Conservation (phyloP, 2,329 filamentous ascomycete genomes). For the Aspergillus proliferans region DNA sequence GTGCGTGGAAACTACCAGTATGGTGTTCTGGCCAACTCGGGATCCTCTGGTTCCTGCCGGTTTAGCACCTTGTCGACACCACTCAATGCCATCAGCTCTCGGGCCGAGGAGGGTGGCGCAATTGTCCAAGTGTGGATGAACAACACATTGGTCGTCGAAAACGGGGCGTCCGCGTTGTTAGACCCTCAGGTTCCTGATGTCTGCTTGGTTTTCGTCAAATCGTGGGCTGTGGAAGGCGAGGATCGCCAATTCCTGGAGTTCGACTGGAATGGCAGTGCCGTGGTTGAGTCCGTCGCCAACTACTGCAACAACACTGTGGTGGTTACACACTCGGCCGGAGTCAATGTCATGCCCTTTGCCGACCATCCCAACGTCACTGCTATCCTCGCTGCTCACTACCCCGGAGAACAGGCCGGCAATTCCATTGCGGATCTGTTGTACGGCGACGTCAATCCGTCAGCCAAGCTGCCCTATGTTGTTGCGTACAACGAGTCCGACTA, state of each 20-base stretch:
- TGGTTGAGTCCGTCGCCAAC: constrained; percentile 69
- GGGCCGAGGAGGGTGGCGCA: constrained; percentile 16
- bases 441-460: constrained; percentile 70
- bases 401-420: constrained; percentile 78
- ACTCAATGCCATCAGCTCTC: constrained; percentile 21
- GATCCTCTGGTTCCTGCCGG: constrained; percentile 13
- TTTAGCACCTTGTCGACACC: constrained; percentile 23
- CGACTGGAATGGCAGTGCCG: constrained; percentile 71
- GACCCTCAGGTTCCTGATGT: constrained; percentile 32
- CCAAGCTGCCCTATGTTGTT: constrained; percentile 75
- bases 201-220: constrained; percentile 74
- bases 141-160: constrained; percentile 12
- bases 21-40: constrained; percentile 12
- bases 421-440: constrained; percentile 75
- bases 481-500: constrained; percentile 63
- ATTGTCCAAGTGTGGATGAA: constrained; percentile 17
- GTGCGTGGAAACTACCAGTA: constrained; percentile 9
- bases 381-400: constrained; percentile 75
- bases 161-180: constrained; percentile 8
- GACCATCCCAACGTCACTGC: constrained; percentile 73
- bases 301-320: constrained; percentile 77
- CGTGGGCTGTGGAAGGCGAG: constrained; percentile 73
- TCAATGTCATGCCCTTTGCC: constrained; percentile 59
- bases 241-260: constrained; percentile 54
- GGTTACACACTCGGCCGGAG: constrained; percentile 73